A percentile compares a stretch with the other conserved stretches of the same genome.
Evolutionary conservation across 768 basidiomycete species (phyloP).

Genomic region (Pisolithus albus): DNA sequence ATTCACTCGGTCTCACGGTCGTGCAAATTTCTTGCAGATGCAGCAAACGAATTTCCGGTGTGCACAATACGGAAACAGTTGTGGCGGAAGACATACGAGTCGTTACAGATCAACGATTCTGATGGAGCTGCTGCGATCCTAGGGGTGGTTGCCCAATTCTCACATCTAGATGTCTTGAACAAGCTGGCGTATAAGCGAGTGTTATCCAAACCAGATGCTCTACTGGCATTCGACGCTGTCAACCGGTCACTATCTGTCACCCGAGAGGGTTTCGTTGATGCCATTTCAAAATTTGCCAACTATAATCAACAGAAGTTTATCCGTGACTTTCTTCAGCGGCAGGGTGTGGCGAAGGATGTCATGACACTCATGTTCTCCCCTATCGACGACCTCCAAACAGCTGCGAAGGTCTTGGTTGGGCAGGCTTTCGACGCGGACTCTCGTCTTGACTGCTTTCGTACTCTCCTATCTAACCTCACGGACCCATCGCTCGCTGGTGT

Average conservation of each 20-base stretch:
- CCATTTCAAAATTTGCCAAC: slow-evolving; percentile 60
- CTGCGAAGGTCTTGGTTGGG: slow-evolving; percentile 74
- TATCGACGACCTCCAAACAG: slow-evolving; percentile 60
- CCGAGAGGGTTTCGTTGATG: slow-evolving; percentile 55
- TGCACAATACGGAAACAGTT: slow-evolving; percentile 47
- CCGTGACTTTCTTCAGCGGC: slow-evolving; percentile 47
- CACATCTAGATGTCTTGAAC: slow-evolving; percentile 62
- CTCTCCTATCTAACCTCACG: slow-evolving; percentile 62
- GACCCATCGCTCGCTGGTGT: slow-evolving; percentile 65
- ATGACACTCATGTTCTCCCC: slow-evolving; percentile 79
- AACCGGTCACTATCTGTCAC: slow-evolving; percentile 55
- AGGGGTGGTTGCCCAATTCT: slow-evolving; percentile 46
- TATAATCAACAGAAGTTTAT: slow-evolving; percentile 46
- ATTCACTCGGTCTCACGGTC: slow-evolving; percentile 26
- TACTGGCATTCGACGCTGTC: slow-evolving; percentile 43
- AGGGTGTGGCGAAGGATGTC: slow-evolving; percentile 52
- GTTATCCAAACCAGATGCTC: slow-evolving; percentile 26
- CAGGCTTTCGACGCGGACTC: slow-evolving; percentile 87
- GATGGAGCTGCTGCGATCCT: slow-evolving; percentile 56
- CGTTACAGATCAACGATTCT: slow-evolving; percentile 50
- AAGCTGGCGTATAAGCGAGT: slow-evolving; percentile 41
- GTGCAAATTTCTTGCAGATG: slow-evolving; percentile 26
- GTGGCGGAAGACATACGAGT: slow-evolving; percentile 64
- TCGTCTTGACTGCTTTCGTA: slow-evolving; percentile 81
- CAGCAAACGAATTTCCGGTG: slow-evolving; percentile 24